Evolutionary conservation across 306 rosid genomes (phyloP), one percentile per base, ranked within the genome.

Genomic region (Benincasa hispida): DNA sequence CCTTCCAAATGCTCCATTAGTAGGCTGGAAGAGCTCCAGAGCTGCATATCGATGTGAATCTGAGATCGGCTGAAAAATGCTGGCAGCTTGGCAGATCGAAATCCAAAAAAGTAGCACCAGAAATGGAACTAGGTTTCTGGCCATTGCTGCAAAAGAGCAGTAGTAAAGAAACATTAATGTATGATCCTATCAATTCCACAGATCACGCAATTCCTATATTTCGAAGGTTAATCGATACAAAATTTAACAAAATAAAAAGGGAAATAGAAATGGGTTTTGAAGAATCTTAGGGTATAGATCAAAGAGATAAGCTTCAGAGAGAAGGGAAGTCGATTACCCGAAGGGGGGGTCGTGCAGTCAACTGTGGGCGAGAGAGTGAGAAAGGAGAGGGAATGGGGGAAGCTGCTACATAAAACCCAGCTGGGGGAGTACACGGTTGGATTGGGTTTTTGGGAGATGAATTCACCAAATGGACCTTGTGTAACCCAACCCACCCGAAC

Each of bases 31-130:
- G 79, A 92, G 87, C 53, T 89, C 81, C 21, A 86, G 41, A 48
- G 95, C 97, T 22, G 95, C 92, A 54, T 92, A 83, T 87, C 91
- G 91, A 78, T 90, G 99, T 61, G 95, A 87, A 74, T 90, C 88
- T 3, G 95, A 85, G 91, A 94, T 89, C 77, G 97, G 92, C 62
- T 82, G 86, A 55, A 81, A 81, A 54, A 82, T 76, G 54, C 77
- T 76, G 0, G 88, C 89, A 62, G 96, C 90, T 74, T 68, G 82
- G 78, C 86, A 87, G 84, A 84, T 82, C 81, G 91, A 57, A 83
- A 87, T 19, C 58, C 86, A 82, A 79, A 83, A 58, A 82, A 88
- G 41, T 17, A 90, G 85, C 59, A 86, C 84, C 78, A 87, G 89
- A 88, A 88, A 83, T 73, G 79, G 80, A 21, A 79, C 88, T 27